Percentiles rank a stretch among this genome's conserved stretches.
These are phyloP conservation scores for Fusarium continuum DNA, from an alignment of 2,329 filamentous ascomycete genomes.

Conservation along the genomic window DNA sequence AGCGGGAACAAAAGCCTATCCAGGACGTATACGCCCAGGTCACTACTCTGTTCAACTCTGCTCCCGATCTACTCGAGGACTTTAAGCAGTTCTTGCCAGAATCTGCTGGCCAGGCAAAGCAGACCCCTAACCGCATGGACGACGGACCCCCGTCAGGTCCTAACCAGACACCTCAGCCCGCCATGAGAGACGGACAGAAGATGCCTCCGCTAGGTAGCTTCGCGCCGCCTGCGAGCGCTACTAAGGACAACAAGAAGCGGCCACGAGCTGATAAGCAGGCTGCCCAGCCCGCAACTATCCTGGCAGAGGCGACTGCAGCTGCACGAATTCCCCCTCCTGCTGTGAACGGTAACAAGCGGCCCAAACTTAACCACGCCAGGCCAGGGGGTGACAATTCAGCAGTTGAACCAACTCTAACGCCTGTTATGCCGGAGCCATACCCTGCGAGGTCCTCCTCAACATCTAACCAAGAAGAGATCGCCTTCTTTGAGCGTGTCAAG, in stretches of 20 bases:
- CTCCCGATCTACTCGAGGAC: constrained; percentile 93
- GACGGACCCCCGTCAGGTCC: constrained; percentile 54
- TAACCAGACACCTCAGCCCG: constrained; percentile 65
- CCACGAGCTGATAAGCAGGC: constrained; percentile 68
- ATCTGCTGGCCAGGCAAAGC: constrained; percentile 68
- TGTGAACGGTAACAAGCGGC: constrained; percentile 65
- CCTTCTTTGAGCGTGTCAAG: constrained; percentile 96
- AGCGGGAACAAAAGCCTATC: constrained; percentile 96
- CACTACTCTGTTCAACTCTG: constrained; percentile 90
- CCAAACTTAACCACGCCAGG: constrained; percentile 78
- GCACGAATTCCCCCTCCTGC: constrained; percentile 45
- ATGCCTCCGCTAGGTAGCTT: constrained; percentile 97
- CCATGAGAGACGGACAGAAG: constrained; percentile 70
- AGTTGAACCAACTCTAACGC: constrained; percentile 87
- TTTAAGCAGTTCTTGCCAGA: constrained; percentile 99
- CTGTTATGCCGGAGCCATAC: constrained; percentile 86
- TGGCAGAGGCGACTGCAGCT: constrained; percentile 55
- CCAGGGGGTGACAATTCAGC: constrained; percentile 66
- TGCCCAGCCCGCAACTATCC: constrained; percentile 58
- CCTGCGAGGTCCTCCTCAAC: constrained; percentile 76
- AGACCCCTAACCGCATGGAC: constrained; percentile 67
- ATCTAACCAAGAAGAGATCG: constrained; percentile 85
- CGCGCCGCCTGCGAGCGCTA: constrained; percentile 80
- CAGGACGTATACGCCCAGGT: constrained; percentile 98
- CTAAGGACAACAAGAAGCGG: constrained; percentile 91